Conservation (phyloP, 2,329 filamentous ascomycete genomes). For the Clarireedia paspali region DNA sequence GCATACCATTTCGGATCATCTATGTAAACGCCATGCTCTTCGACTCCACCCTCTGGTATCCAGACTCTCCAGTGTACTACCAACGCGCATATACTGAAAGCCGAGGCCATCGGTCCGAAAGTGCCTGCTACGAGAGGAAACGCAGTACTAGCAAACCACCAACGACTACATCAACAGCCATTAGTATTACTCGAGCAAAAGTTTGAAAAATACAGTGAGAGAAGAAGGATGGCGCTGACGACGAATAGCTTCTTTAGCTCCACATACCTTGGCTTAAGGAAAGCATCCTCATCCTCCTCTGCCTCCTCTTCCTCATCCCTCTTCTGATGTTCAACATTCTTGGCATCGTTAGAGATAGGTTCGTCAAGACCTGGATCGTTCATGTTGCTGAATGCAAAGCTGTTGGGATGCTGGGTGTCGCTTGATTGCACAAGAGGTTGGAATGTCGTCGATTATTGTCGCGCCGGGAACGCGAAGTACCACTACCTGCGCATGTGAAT, state of each 20-base stretch:
- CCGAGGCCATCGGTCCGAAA: slow-evolving; percentile 77
- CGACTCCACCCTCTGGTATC: slow-evolving; percentile 40
- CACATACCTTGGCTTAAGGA: slow-evolving; percentile 21
- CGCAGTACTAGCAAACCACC: slow-evolving; percentile 57
- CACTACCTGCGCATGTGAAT: too few species aligned
- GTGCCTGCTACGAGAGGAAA: slow-evolving; percentile 79
- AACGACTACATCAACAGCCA: slow-evolving; percentile 27
- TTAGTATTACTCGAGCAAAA: background rate
- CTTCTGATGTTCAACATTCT: slow-evolving; percentile 23
- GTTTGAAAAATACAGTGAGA: background rate
- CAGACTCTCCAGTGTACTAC: slow-evolving; percentile 69
- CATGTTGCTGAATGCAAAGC: slow-evolving; percentile 13
- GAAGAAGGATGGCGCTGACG: too few species aligned
- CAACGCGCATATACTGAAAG: slow-evolving; percentile 82
- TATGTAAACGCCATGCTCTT: slow-evolving; percentile 47
- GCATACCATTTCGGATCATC: slow-evolving; percentile 63
- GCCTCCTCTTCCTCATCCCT: slow-evolving; percentile 17
- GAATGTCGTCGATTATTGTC: too few species aligned
- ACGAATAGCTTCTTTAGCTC: background rate
- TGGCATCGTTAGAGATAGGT: slow-evolving; percentile 22
- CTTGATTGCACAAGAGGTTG: background rate
- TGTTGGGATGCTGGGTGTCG: background rate
- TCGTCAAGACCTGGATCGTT: slow-evolving; percentile 27
- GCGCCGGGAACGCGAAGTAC: too few species aligned
- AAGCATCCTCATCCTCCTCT: slow-evolving; percentile 24